Base-by-base conservation (phyloP, 108 stramenopile species). In the Cyclotella sp. region DNA sequence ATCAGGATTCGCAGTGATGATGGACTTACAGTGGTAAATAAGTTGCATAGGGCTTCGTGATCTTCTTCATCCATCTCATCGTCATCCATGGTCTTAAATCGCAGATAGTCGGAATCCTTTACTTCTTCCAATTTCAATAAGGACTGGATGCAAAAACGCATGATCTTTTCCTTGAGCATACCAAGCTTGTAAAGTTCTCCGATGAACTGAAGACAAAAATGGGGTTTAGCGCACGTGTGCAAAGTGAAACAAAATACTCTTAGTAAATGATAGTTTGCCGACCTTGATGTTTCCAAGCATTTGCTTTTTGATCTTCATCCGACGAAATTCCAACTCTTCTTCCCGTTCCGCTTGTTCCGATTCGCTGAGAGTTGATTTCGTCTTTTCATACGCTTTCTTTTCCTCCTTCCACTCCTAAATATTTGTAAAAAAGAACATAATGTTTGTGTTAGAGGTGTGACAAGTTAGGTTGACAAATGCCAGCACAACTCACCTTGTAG, bases 131-230 rank as follows among this genome's bases (percentile, higher is more conserved):
- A 60, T 71, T 91, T 92, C 74, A 98, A 43, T n/a, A 97, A 78
- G 55, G 76, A 77, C 43, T 77, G 77, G 73, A 98, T 92, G 78
- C 96, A 97, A 68, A 86, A 87, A 39, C 93, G 85, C 93, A 99
- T 97, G 69, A 97, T 91, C 79, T 93, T 92, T 75, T 94, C 93
- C 86, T 95, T 97, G 41, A 99, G 84, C 70, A 99, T 85, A 30
- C 71, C 75, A 73, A 94, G 91, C 86, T 99, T 99, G 97, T 92
- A 99, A 40, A 99, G 73, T 78, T 98, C 97, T 18, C 98, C 98
- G 81, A 98, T 97, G 80, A 98, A 98, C 66, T 72, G 71, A 45
- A 77, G 40, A 18, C 18, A 27, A 18, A 28, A 44, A 57, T 22
- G 13, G 19, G 28, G 34, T 28, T 9, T 45, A 6, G 28, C n/a